These are phyloP conservation scores for Gastrolobium bilobum DNA, from an alignment of 306 rosid species.

Conservation along the genomic window DNA sequence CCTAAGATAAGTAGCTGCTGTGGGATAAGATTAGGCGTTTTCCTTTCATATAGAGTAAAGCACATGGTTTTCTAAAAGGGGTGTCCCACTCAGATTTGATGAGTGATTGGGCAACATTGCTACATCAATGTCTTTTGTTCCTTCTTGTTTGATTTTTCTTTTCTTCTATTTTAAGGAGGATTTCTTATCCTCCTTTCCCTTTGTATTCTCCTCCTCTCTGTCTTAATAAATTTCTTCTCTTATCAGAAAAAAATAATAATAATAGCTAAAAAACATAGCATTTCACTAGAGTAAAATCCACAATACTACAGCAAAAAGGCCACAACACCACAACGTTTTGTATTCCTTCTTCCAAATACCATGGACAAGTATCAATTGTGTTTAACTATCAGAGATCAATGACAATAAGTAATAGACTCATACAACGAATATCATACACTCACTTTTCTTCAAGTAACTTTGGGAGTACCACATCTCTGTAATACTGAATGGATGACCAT, in stretches of 20 bases:
- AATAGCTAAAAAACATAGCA: not conserved
- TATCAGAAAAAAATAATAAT: not conserved
- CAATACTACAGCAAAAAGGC: not conserved
- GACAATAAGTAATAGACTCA: constrained; percentile 20
- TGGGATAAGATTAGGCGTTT: no score
- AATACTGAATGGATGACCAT: constrained; percentile 86
- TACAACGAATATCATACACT: constrained; percentile 49
- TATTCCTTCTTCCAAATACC: constrained; percentile 3
- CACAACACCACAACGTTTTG: not conserved
- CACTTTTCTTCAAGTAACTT: constrained; percentile 95
- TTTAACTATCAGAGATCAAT: constrained; percentile 41
- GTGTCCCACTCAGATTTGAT: no score
- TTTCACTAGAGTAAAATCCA: not conserved
- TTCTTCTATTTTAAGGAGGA: no score
- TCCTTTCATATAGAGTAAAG: no score
- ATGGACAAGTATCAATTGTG: not conserved
- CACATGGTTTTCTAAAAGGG: no score
- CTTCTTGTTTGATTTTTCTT: no score
- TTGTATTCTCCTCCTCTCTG: no score
- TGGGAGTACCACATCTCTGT: constrained; percentile 87
- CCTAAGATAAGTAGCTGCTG: no score
- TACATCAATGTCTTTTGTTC: no score
- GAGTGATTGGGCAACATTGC: no score
- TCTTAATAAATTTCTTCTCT: no score
- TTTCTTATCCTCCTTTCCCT: no score